A percentile compares a stretch with the other conserved stretches of the same genome.
phyloP scores from a whole-genome alignment of 345 rosid species.

The rapeseed (Brassica napus) region DNA sequence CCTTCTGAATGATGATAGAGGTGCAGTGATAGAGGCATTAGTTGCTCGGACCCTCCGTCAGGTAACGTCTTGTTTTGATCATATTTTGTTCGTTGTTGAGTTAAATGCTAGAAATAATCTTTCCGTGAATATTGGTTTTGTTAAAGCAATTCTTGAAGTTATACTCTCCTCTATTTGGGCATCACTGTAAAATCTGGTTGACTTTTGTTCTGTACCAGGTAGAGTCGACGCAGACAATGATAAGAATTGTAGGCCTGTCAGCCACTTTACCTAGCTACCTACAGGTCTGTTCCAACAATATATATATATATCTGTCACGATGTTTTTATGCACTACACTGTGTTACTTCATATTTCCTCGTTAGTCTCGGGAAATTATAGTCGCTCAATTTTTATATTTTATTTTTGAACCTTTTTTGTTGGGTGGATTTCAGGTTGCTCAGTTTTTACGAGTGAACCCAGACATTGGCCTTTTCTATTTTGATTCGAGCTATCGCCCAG shows the following conservation, averaged over 20 bases:
- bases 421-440: constrained; percentile 69
- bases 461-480: constrained; percentile 92
- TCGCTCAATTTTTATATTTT: constrained; percentile 1
- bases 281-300: constrained; percentile 54
- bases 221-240: constrained; percentile 97
- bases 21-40: constrained; percentile 95
- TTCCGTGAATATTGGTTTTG: constrained; percentile 12
- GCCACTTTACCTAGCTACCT: constrained; percentile 93
- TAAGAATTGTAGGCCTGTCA: constrained; percentile 97
- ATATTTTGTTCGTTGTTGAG: not conserved
- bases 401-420: constrained; percentile 6
- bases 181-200: constrained; percentile 24
- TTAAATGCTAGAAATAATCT: constrained; percentile 17
- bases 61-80: constrained; percentile 49
- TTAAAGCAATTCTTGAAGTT: constrained; percentile 11
- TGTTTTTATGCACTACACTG: constrained; percentile 17
- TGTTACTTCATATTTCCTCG: constrained; percentile 3
- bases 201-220: constrained; percentile 54
- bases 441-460: constrained; percentile 89
- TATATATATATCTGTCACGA: constrained; percentile 6
- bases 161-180: constrained; percentile 8
- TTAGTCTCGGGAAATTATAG: not conserved
- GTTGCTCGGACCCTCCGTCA: constrained; percentile 99
- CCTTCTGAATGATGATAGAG: constrained; percentile 98
- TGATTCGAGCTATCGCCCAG: constrained; percentile 98